A percentile compares a stretch with the other conserved stretches of the same genome.
phyloP scores from a whole-genome alignment of 1,284 basidiomycete genomes.

The Leccinum insolens region DNA sequence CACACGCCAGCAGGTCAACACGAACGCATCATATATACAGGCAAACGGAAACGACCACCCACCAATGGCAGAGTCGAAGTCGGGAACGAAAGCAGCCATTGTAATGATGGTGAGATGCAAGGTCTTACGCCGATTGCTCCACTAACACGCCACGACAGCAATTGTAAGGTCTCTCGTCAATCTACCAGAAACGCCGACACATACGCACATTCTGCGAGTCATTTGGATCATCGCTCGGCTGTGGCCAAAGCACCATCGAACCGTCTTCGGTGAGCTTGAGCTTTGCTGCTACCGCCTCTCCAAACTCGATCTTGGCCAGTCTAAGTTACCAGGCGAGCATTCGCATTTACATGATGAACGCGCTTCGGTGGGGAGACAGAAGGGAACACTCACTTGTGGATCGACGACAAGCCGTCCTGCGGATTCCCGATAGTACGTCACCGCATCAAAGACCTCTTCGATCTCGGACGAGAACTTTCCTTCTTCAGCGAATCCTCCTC shows the following conservation, averaged over 20 bases:
- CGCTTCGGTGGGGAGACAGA: not conserved
- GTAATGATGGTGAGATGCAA: slow-evolving; percentile 53
- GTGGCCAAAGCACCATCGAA: slow-evolving; percentile 57
- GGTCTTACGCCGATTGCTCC: slow-evolving; percentile 46
- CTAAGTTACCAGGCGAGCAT: slow-evolving; percentile 31
- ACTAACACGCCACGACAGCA: slow-evolving; percentile 31
- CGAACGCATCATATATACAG: not conserved
- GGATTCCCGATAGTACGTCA: slow-evolving; percentile 53
- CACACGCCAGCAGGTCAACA: not conserved
- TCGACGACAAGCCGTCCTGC: slow-evolving; percentile 66
- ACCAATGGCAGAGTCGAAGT: slow-evolving; percentile 59
- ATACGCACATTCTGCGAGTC: slow-evolving; percentile 56
- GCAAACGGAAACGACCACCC: not conserved
- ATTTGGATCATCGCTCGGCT: slow-evolving; percentile 53
- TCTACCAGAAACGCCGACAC: not conserved
- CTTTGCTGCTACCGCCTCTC: slow-evolving; percentile 44
- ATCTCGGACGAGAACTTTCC: not conserved
- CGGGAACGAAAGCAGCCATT: slow-evolving; percentile 53
- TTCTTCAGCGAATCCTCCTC: not conserved
- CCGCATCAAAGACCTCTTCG: slow-evolving; percentile 41
- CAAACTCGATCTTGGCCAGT: slow-evolving; percentile 56
- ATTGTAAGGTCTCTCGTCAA: not conserved
- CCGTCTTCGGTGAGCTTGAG: slow-evolving; percentile 54
- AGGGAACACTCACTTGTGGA: slow-evolving; percentile 47
- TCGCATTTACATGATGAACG: not conserved